Evolutionary conservation across 768 basidiomycete species (phyloP).

Genomic region (Lactarius hengduanensis): DNA sequence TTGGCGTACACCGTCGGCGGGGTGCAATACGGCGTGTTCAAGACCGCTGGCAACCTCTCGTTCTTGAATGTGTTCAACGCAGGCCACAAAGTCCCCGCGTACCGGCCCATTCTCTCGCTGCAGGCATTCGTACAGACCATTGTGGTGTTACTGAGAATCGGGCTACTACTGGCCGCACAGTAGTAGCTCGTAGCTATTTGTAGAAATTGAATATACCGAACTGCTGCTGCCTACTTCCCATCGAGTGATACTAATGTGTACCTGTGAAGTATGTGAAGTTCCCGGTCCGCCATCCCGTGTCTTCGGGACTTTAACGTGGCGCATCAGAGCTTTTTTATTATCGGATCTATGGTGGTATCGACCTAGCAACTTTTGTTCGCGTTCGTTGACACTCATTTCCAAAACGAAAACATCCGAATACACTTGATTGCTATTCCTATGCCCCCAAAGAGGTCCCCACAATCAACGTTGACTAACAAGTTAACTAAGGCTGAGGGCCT

Average conservation of each 20-base stretch:
- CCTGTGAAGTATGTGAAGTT: too few species aligned
- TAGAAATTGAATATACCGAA: too few species aligned
- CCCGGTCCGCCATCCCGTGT: too few species aligned
- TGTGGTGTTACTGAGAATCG: not conserved
- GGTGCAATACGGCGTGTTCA: conserved; percentile 33
- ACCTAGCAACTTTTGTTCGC: not conserved
- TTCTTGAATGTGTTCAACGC: conserved; percentile 48
- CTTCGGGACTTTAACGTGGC: too few species aligned
- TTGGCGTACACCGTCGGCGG: conserved; percentile 48
- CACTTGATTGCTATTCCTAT: not conserved
- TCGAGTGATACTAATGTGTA: too few species aligned
- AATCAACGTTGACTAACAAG: not conserved
- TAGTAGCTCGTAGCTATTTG: too few species aligned
- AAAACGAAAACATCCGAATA: not conserved
- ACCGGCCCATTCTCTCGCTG: conserved; percentile 12
- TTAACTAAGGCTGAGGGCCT: not conserved
- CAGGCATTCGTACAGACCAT: conserved; percentile 26
- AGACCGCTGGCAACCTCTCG: conserved; percentile 48
- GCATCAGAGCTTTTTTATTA: too few species aligned
- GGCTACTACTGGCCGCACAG: too few species aligned
- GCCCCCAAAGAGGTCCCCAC: not conserved
- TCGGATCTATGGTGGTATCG: too few species aligned
- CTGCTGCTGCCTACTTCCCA: too few species aligned
- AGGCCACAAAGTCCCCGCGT: conserved; percentile 32
- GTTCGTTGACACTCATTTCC: not conserved